phyloP scores from a whole-genome alignment of 306 rosid species.

The Luffa acutangula region DNA sequence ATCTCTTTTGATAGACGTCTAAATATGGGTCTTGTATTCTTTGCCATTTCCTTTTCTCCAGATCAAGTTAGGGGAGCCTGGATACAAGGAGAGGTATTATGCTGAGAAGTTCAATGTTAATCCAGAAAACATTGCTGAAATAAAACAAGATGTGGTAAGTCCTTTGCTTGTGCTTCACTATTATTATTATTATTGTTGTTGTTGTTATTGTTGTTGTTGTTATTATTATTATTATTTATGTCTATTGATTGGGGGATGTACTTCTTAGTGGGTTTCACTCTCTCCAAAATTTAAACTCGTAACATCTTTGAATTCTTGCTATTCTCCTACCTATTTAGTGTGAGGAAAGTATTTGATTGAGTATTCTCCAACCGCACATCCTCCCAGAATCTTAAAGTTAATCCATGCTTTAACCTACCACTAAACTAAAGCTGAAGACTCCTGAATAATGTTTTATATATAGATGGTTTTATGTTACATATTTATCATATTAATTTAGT shows the following conservation, averaged over 20 bases:
- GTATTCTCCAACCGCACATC: neutral
- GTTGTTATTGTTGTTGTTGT: neutral
- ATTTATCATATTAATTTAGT: neutral
- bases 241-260: neutral
- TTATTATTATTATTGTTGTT: neutral
- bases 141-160: slow-evolving; percentile 48
- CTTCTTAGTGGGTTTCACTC: neutral
- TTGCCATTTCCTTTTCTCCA: slow-evolving; percentile 19
- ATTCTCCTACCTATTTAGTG: neutral
- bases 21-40: neutral
- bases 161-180: neutral
- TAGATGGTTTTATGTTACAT: neutral
- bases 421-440: neutral
- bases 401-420: neutral
- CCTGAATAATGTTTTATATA: neutral
- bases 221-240: neutral
- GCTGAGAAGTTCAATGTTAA: slow-evolving; percentile 68
- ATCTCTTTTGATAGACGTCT: neutral
- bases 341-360: neutral
- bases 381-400: neutral
- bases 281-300: neutral
- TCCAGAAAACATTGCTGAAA: slow-evolving; percentile 49
- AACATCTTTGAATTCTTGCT: neutral
- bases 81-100: slow-evolving; percentile 91
- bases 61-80: slow-evolving; percentile 94